Evolutionary conservation across 2,329 filamentous ascomycete species (phyloP).

Genomic region (Fusarium siculi): DNA sequence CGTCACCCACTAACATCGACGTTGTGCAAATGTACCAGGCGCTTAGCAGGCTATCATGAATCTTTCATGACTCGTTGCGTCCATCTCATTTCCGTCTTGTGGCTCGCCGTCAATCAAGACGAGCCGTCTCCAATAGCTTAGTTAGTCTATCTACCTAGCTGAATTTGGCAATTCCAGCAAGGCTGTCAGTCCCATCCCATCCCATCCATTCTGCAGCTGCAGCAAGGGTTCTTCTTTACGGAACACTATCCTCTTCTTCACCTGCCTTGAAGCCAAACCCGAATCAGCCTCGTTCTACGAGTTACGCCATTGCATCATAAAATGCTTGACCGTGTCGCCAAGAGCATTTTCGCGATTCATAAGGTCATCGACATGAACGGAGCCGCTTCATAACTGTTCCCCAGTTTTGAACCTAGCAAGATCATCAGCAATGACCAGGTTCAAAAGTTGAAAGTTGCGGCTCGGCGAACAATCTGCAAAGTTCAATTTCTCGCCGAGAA

Average conservation of each 20-base stretch:
- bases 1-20: slow-evolving; percentile 30
- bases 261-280: not conserved
- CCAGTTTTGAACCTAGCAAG: not conserved
- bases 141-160: slow-evolving; percentile 6
- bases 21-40: slow-evolving; percentile 27
- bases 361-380: not conserved
- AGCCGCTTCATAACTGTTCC: slow-evolving; percentile 9
- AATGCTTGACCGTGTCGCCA: not conserved
- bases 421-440: not conserved
- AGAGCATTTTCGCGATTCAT: not conserved
- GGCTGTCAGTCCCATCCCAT: slow-evolving; percentile 17
- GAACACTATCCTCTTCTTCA: not conserved
- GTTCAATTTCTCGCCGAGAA: not conserved
- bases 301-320: slow-evolving; percentile 7
- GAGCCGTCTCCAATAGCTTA: slow-evolving; percentile 31
- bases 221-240: not conserved
- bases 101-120: slow-evolving; percentile 15
- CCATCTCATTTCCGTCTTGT: slow-evolving; percentile 38
- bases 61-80: slow-evolving; percentile 34
- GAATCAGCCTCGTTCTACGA: not conserved
- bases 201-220: not conserved
- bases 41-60: slow-evolving; percentile 30
- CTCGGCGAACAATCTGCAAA: slow-evolving; percentile 4
- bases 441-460: not conserved
- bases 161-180: slow-evolving; percentile 15